Percentiles rank a stretch among this genome's conserved stretches.
Evolutionary conservation across 257 asterid species (phyloP).

Genomic region (Leonotis leonurus): DNA sequence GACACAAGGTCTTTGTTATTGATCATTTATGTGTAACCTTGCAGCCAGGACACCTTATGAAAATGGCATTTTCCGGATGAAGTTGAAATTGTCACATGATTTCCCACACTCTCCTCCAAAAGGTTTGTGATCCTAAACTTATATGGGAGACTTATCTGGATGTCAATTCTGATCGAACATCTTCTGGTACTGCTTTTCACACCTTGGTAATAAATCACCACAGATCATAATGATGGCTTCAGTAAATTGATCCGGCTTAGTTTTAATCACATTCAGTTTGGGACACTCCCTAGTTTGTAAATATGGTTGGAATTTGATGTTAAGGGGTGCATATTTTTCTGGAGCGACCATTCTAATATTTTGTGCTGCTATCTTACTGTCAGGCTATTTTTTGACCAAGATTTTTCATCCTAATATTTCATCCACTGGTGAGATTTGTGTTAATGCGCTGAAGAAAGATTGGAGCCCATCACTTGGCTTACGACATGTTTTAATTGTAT

Average conservation of each 20-base stretch:
- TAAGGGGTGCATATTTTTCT: not conserved
- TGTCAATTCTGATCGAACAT: too few species aligned
- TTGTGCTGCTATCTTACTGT: constrained; percentile 1
- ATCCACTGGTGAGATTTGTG: constrained; percentile 91
- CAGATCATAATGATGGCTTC: not conserved
- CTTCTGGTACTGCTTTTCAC: too few species aligned
- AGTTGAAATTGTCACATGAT: too few species aligned
- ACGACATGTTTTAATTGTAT: constrained; percentile 82
- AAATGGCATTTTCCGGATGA: constrained; percentile 72
- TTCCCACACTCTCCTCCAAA: too few species aligned
- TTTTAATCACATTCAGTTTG: not conserved
- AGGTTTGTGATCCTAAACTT: constrained; percentile 38
- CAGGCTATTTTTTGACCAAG: constrained; percentile 95
- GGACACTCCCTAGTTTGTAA: not conserved
- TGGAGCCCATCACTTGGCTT: constrained; percentile 90
- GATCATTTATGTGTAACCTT: constrained; percentile 22
- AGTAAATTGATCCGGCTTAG: not conserved
- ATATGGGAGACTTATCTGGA: too few species aligned
- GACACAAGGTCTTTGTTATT: not conserved
- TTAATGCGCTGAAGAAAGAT: constrained; percentile 89
- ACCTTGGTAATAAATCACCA: not conserved
- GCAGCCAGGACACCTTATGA: constrained; percentile 98
- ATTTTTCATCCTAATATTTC: too few species aligned
- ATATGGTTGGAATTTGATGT: too few species aligned
- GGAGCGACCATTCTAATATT: not conserved